phyloP scores from a whole-genome alignment of 2,329 filamentous ascomycete species.

The Apiospora hydei region DNA sequence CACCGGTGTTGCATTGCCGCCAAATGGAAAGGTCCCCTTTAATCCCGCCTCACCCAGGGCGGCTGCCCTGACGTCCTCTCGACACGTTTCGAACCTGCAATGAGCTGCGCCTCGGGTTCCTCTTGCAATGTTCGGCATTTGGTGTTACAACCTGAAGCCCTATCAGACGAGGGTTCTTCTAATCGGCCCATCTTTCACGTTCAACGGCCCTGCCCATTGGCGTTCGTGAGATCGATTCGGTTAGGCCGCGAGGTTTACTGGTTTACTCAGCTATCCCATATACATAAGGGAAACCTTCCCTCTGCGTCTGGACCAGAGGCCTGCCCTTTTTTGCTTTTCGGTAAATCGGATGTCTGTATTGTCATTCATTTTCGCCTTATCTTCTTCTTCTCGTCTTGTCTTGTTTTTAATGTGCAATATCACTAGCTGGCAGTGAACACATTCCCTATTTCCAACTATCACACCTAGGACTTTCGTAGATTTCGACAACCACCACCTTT shows the following conservation, averaged over 20 bases:
- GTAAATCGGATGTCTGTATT: constrained; percentile 1
- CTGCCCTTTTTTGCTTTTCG: not conserved
- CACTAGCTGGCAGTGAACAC: constrained; percentile 17
- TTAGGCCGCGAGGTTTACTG: not conserved
- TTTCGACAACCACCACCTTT: not conserved
- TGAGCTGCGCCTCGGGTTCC: constrained; percentile 9
- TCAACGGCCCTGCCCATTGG: not conserved
- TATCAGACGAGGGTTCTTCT: not conserved
- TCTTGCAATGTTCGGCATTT: not conserved
- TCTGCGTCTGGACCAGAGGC: not conserved
- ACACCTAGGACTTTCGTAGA: not conserved
- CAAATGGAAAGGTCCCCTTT: not conserved
- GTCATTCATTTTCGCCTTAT: constrained; percentile 4
- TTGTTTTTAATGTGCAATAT: constrained; percentile 18
- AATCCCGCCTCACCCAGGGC: not conserved
- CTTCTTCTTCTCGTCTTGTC: not conserved
- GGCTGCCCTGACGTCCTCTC: no score
- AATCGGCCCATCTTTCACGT: not conserved
- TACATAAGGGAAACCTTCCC: not conserved
- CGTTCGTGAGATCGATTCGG: not conserved
- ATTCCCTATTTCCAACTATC: not conserved
- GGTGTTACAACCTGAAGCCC: constrained; percentile 1
- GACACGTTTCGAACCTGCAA: no score
- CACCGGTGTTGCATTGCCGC: not conserved
- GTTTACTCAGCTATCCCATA: not conserved